Percentiles rank a stretch among this genome's conserved stretches.
These are phyloP conservation scores for Dactylella cylindrospora DNA, from an alignment of 2,329 filamentous ascomycete genomes.

Conservation along the genomic window DNA sequence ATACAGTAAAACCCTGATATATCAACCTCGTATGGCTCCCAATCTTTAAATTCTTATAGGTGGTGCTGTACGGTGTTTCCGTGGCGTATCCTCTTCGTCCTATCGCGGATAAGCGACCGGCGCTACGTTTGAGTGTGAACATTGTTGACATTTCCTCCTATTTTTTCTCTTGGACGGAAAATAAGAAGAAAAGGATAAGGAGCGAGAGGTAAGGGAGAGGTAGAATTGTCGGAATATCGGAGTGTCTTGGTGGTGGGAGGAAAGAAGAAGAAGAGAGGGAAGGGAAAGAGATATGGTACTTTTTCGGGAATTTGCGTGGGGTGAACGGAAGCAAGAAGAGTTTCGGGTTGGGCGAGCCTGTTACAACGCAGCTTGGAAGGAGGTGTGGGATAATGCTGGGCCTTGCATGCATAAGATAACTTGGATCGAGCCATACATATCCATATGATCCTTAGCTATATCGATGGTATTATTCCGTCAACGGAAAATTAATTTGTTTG, in stretches of 20 bases:
- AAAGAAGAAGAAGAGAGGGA: background rate
- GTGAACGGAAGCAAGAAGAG: too few species aligned
- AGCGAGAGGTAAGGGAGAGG: constrained; percentile 1
- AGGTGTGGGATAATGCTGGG: constrained; percentile 12
- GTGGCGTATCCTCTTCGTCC: constrained; percentile 28
- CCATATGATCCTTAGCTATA: too few species aligned
- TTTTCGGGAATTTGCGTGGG: constrained; percentile 36
- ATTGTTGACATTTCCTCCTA: background rate
- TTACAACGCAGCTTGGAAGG: too few species aligned
- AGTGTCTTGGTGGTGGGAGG: background rate
- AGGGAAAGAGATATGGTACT: constrained; percentile 3
- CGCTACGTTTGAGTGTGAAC: constrained; percentile 35
- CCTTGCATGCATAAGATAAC: background rate
- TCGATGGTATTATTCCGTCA: too few species aligned
- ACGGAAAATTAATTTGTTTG: too few species aligned
- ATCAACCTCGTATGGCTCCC: constrained; percentile 67
- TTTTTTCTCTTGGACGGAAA: background rate
- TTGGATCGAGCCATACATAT: background rate
- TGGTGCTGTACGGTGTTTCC: constrained; percentile 55
- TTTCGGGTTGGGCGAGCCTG: constrained; percentile 15
- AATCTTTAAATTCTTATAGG: constrained; percentile 67
- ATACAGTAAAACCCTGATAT: constrained; percentile 69
- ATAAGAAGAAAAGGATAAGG: background rate
- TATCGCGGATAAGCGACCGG: constrained; percentile 18
- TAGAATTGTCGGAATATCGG: constrained; percentile 6